Conservation (phyloP, 2,329 filamentous ascomycete genomes). For the Zymoseptoria brevis region DNA sequence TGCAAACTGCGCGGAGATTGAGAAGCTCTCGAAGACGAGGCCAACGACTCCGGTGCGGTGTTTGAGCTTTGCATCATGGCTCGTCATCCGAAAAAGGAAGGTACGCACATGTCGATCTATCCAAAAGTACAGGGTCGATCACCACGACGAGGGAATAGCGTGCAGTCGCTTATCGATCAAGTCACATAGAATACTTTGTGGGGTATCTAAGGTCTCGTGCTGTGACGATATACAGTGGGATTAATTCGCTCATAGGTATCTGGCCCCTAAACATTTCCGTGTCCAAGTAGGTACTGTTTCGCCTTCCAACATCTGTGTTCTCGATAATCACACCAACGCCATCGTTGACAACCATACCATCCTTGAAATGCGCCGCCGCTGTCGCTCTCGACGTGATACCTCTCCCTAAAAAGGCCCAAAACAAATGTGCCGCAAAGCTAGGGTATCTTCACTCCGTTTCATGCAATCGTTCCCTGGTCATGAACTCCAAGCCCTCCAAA, state of each 20-base stretch:
- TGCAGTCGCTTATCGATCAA: no score
- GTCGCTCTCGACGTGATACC: slow-evolving; percentile 6
- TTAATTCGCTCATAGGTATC: neutral
- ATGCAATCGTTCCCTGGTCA: slow-evolving; percentile 1
- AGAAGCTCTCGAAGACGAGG: no score
- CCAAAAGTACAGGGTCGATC: neutral
- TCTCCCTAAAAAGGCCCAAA: slow-evolving; percentile 3
- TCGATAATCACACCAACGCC: neutral
- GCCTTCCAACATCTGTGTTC: neutral
- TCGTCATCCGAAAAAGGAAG: neutral
- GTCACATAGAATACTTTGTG: no score
- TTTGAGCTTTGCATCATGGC: neutral
- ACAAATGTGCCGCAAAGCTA: slow-evolving; percentile 3
- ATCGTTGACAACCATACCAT: slow-evolving; percentile 5
- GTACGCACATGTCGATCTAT: neutral
- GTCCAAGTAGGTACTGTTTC: neutral
- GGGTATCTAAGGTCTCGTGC: no score
- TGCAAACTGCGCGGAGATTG: no score
- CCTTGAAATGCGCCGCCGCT: slow-evolving; percentile 8
- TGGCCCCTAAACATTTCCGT: neutral
- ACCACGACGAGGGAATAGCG: neutral
- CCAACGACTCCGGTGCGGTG: no score
- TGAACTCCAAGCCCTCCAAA: neutral
- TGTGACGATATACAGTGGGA: no score
- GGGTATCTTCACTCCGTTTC: slow-evolving; percentile 8